Evolutionary conservation across 2,329 filamentous ascomycete species (phyloP).

Genomic region (Botryotinia calthae): DNA sequence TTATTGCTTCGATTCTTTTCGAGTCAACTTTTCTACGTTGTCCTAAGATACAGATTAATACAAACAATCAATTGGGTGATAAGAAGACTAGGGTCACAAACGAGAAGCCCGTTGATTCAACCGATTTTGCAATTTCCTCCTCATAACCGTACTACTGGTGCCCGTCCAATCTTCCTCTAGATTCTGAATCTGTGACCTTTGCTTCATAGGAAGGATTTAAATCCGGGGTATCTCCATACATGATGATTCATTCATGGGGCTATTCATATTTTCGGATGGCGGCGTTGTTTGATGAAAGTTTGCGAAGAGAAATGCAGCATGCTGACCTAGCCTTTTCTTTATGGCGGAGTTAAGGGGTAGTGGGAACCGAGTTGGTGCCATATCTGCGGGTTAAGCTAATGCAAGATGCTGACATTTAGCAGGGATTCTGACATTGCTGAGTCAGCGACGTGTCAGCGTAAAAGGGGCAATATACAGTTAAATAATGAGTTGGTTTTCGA

Average conservation of each 20-base stretch:
- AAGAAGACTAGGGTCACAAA: conserved; percentile 24
- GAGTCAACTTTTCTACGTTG: conserved; percentile 3
- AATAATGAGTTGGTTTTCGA: neutral
- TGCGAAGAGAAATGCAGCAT: neutral
- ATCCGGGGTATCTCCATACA: conserved; percentile 18
- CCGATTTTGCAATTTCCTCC: conserved; percentile 34
- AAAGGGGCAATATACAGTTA: too few relatives aligned
- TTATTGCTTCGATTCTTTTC: neutral
- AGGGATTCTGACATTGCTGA: neutral
- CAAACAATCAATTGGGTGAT: neutral
- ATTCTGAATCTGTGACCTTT: conserved; percentile 22
- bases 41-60: neutral
- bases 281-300: neutral
- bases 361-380: neutral
- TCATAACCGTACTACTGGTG: conserved; percentile 33
- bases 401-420: neutral
- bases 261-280: too few relatives aligned
- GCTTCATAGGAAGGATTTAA: conserved; percentile 24
- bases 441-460: neutral
- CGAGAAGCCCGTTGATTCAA: conserved; percentile 35
- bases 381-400: conserved; percentile 1
- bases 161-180: conserved; percentile 40
- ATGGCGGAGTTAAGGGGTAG: neutral
- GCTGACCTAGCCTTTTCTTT: conserved; percentile 2
- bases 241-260: neutral